Evolutionary conservation across 805 yeast species (phyloP), one percentile per base, ranked within the genome.

Genomic region (Nakazawaea wyomingensis): DNA sequence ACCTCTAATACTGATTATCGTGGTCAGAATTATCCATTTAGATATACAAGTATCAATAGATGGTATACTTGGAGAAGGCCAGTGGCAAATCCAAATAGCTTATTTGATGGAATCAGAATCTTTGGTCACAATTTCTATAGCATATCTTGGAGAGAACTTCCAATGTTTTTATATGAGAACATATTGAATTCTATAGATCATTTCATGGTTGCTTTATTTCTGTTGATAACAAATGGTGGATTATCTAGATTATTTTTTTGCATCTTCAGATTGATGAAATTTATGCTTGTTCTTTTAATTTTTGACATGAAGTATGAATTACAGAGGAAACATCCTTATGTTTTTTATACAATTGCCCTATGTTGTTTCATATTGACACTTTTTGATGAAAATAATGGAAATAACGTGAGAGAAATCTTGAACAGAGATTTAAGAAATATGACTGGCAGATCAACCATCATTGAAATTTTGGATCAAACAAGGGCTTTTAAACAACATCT

Each of bases 41-140:
- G 34, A 20, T 3, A 42, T 21, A 7, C 22, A 4, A 28, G 36
- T 8, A 16, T 42, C 21, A 42, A 42, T 36, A 36, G 45, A 24
- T 31, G 41, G 40, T 42, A 36, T 24, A 32, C 26, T 24, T 42
- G 45, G 45, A 32, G 37, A 31, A 28, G 39, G 13, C 35, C 34
- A n/a, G 30, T 28, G n/a, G 10, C 32, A n/a, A n/a, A 31, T 18
- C 9, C 17, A 9, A 16, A 39, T 32, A 14, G 17, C 16, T 21
- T 43, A 6, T 43, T 38, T 20, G 36, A 44, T 27, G 46, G 46
- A 3, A 43, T 43, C 26, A 33, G 46, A 21, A 32, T 44, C n/a
- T 44, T 44, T 34, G 47, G 47, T 4, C 24, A 17, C 19, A 37
- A 44, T 31, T 43, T 43, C 36, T 30, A 37, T 17, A 19, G 33